Conservation (phyloP, 2,329 filamentous ascomycete genomes). For the Fusarium decemcellulare region DNA sequence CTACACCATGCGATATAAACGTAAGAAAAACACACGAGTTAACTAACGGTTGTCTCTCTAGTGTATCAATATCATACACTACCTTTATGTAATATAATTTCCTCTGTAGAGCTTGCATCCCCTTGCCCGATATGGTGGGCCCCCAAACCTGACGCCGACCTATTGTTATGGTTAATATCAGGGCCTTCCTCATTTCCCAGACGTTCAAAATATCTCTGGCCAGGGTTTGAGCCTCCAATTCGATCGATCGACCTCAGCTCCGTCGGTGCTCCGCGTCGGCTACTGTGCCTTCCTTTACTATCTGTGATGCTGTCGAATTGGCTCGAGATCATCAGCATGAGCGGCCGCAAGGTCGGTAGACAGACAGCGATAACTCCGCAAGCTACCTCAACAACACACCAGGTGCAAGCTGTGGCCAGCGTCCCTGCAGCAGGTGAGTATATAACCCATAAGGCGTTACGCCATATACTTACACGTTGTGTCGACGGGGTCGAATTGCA, state of each 20-base stretch:
- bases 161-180: neutral
- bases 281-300: neutral
- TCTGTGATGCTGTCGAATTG: conserved; percentile 22
- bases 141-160: neutral
- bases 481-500: conserved; percentile 21
- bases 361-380: conserved; percentile 35
- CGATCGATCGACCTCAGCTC: conserved; percentile 32
- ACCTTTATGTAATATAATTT: neutral
- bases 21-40: no score
- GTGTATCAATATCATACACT: no score
- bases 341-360: conserved; percentile 25
- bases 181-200: conserved; percentile 7
- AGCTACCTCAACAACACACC: conserved; percentile 36
- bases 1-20: no score
- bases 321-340: conserved; percentile 28
- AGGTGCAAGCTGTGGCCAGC: conserved; percentile 31
- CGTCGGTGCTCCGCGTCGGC: neutral
- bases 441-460: no score
- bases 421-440: conserved; percentile 22
- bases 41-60: no score
- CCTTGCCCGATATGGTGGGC: neutral
- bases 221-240: conserved; percentile 2
- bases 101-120: conserved; percentile 7
- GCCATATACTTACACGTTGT: conserved; percentile 24
- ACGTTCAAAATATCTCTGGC: conserved; percentile 22